Percentiles rank a stretch among this genome's conserved stretches.
These are phyloP conservation scores for Diaporthe sp. DNA, from an alignment of 2,329 filamentous ascomycete genomes.

Conservation along the genomic window DNA sequence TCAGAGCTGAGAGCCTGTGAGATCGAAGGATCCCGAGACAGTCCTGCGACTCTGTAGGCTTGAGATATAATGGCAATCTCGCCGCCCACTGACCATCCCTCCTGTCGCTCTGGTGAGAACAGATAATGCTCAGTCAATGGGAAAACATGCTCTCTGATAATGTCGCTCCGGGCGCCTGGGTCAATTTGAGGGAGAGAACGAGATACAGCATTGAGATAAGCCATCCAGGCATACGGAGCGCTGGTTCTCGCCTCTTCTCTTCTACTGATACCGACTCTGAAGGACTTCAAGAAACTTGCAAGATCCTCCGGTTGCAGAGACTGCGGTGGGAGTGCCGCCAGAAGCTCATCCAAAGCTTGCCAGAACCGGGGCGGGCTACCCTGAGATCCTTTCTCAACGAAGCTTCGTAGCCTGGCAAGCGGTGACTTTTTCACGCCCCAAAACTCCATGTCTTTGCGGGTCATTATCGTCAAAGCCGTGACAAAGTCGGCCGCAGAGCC, in stretches of 20 bases:
- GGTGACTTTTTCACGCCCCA: slow-evolving; percentile 80
- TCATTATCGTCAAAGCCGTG: slow-evolving; percentile 76
- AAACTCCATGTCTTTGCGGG: slow-evolving; percentile 73
- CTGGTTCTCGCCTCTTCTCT: slow-evolving; percentile 83
- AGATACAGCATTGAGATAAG: slow-evolving; percentile 77
- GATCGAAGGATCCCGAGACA: slow-evolving; percentile 58
- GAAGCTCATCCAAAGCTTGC: slow-evolving; percentile 74
- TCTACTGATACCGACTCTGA: slow-evolving; percentile 78
- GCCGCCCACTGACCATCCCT: slow-evolving; percentile 56
- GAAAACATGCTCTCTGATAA: slow-evolving; percentile 66
- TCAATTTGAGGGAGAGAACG: slow-evolving; percentile 64
- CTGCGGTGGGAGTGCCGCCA: slow-evolving; percentile 71
- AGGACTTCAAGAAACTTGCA: slow-evolving; percentile 73
- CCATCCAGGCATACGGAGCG: slow-evolving; percentile 77
- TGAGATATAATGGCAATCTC: slow-evolving; percentile 59
- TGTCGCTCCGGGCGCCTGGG: slow-evolving; percentile 57
- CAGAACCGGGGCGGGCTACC: slow-evolving; percentile 81
- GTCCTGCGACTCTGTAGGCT: slow-evolving; percentile 61
- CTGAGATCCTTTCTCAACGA: slow-evolving; percentile 88
- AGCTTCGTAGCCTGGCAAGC: slow-evolving; percentile 73
- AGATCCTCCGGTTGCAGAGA: slow-evolving; percentile 63
- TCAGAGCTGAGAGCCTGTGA: slow-evolving; percentile 65
- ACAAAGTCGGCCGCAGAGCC: slow-evolving; percentile 82
- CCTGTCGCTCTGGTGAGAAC: slow-evolving; percentile 52
- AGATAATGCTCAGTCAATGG: slow-evolving; percentile 70